Conservation (phyloP, 2,329 filamentous ascomycete genomes). For the Fusarium sp. region DNA sequence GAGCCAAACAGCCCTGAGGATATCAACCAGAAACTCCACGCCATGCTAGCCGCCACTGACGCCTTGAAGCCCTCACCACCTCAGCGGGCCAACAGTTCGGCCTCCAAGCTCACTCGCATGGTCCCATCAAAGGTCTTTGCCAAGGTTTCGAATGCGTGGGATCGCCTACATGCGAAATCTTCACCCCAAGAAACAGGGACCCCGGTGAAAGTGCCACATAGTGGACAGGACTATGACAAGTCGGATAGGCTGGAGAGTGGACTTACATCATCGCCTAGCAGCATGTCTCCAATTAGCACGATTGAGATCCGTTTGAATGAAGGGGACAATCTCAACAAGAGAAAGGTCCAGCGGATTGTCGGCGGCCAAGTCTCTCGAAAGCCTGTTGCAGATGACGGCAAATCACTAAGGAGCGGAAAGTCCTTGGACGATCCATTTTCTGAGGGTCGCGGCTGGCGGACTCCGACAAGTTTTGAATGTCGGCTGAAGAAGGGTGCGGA, state of each 20-base stretch:
- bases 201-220: not conserved
- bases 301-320: slow-evolving; percentile 49
- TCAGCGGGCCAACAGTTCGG: slow-evolving; percentile 10
- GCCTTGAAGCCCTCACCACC: slow-evolving; percentile 46
- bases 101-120: slow-evolving; percentile 43
- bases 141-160: slow-evolving; percentile 49
- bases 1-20: slow-evolving; percentile 34
- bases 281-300: slow-evolving; percentile 42
- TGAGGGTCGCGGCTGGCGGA: slow-evolving; percentile 30
- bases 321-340: slow-evolving; percentile 47
- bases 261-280: slow-evolving; percentile 8
- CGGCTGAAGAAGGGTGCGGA: slow-evolving; percentile 28
- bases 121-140: slow-evolving; percentile 45
- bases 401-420: slow-evolving; percentile 40
- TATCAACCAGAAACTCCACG: slow-evolving; percentile 47
- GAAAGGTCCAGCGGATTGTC: slow-evolving; percentile 48
- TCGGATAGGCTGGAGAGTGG: slow-evolving; percentile 13
- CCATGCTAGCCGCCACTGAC: slow-evolving; percentile 50
- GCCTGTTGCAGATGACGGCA: slow-evolving; percentile 43
- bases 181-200: slow-evolving; percentile 32
- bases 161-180: slow-evolving; percentile 45
- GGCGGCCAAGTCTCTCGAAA: slow-evolving; percentile 45
- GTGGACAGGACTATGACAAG: not conserved
- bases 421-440: slow-evolving; percentile 46
- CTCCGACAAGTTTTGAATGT: slow-evolving; percentile 39